These are phyloP conservation scores for Naganishia sp. DNA, from an alignment of 1,284 basidiomycete genomes.

Conservation along the genomic window DNA sequence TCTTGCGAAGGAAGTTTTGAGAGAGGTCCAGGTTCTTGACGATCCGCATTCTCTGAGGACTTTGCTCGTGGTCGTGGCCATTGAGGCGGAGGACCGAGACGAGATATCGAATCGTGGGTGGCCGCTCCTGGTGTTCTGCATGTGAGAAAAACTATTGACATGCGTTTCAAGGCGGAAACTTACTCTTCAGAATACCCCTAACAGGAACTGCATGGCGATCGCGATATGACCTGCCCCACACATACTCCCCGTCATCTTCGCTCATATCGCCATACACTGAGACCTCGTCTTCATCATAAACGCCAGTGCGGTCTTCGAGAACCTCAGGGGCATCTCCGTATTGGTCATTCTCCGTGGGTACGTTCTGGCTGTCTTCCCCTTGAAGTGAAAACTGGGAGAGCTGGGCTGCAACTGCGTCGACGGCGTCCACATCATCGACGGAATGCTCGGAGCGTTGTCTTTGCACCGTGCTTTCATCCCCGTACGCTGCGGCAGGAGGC, in stretches of 20 bases:
- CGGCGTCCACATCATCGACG: neutral
- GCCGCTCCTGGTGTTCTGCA: slow-evolving; percentile 26
- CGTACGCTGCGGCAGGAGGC: slow-evolving; percentile 57
- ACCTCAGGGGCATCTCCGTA: slow-evolving; percentile 73
- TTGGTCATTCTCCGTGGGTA: slow-evolving; percentile 58
- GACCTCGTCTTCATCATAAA: slow-evolving; percentile 45
- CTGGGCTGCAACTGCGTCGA: slow-evolving; percentile 16
- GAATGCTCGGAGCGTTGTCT: slow-evolving; percentile 1
- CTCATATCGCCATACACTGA: slow-evolving; percentile 43
- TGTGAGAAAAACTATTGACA: neutral
- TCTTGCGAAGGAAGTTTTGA: slow-evolving; percentile 75
- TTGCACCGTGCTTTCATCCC: slow-evolving; percentile 57
- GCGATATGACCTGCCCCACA: slow-evolving; percentile 67
- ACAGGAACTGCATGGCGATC: slow-evolving; percentile 67
- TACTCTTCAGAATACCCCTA: slow-evolving; percentile 88
- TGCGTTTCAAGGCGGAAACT: slow-evolving; percentile 46
- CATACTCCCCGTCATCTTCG: slow-evolving; percentile 59
- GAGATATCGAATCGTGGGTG: slow-evolving; percentile 62
- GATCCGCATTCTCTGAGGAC: slow-evolving; percentile 66
- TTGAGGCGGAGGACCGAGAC: slow-evolving; percentile 57
- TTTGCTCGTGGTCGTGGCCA: slow-evolving; percentile 67
- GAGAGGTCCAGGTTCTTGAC: slow-evolving; percentile 68
- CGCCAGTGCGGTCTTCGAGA: slow-evolving; percentile 58
- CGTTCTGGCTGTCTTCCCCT: slow-evolving; percentile 38
- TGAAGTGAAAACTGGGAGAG: slow-evolving; percentile 14